Conservation (phyloP, 1,284 basidiomycete species). For the Sanguinoderma infundibulare region DNA sequence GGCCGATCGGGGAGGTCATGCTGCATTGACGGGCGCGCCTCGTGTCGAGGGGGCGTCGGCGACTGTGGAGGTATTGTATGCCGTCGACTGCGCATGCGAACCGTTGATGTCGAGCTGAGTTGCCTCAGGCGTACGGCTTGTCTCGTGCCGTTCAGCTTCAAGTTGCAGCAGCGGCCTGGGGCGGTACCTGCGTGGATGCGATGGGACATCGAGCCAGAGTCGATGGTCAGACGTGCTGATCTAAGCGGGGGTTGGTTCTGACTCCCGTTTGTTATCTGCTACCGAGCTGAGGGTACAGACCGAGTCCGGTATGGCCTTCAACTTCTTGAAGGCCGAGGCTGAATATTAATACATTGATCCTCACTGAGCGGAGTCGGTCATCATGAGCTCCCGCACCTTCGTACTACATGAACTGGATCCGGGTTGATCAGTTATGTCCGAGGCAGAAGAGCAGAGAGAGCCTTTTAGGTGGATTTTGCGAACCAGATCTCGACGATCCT, state of each 20-base stretch:
- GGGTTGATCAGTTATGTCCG: not conserved
- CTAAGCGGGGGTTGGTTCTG: no score
- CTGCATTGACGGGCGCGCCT: not conserved
- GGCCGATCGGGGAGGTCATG: not conserved
- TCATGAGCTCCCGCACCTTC: not conserved
- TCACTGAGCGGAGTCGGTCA: no score
- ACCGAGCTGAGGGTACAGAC: no score
- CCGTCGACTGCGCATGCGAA: not conserved
- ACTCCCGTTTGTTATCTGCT: no score
- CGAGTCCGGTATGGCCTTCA: not conserved
- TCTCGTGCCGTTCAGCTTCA: not conserved
- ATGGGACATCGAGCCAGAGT: not conserved
- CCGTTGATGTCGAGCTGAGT: not conserved
- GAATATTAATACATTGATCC: not conserved
- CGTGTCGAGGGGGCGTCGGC: not conserved
- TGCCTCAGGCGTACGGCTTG: not conserved
- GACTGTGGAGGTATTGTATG: not conserved
- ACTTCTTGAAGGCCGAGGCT: no score
- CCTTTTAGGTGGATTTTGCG: not conserved
- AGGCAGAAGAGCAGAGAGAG: not conserved
- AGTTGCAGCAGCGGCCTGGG: no score
- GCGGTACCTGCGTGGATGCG: no score
- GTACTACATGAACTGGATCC: no score
- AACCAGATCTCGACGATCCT: constrained; percentile 12
- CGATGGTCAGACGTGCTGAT: not conserved